A percentile compares a stretch with the other conserved stretches of the same genome.
Evolutionary conservation across 331 rosid species (phyloP).

Genomic region (Quercus lobata): DNA sequence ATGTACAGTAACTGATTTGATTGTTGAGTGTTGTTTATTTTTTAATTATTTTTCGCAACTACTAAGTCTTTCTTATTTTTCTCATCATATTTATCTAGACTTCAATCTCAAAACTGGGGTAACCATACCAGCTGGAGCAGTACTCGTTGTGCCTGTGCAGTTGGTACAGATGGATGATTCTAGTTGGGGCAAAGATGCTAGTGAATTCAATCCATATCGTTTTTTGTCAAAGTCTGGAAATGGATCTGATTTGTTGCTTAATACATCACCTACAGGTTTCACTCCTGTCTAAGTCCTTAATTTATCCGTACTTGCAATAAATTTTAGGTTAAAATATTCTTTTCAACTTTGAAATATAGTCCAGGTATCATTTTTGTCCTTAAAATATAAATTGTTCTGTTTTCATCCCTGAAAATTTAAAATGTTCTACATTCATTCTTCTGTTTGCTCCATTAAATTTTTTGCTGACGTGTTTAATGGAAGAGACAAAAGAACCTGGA

Average conservation of each 20-base stretch:
- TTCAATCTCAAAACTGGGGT: constrained; percentile 50
- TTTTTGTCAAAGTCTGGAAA: constrained; percentile 43
- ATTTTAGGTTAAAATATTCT: no score
- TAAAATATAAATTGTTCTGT: no score
- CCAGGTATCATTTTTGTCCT: no score
- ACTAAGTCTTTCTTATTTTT: constrained; percentile 16
- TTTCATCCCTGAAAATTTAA: no score
- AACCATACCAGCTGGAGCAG: constrained; percentile 70
- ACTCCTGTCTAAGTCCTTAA: background rate
- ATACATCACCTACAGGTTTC: constrained; percentile 28
- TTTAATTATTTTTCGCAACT: background rate
- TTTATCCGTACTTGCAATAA: background rate
- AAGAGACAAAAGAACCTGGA: no score
- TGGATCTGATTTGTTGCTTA: constrained; percentile 31
- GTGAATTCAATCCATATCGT: constrained; percentile 67
- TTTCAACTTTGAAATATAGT: no score
- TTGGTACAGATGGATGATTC: constrained; percentile 64
- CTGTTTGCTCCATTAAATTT: no score
- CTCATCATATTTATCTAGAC: constrained; percentile 33
- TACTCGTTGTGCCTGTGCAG: constrained; percentile 66
- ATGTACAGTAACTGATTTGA: background rate
- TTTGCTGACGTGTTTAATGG: no score
- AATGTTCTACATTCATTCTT: no score
- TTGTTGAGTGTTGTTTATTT: constrained; percentile 8
- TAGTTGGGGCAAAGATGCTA: constrained; percentile 70